These are phyloP conservation scores for Nakazawaea holstii DNA, from an alignment of 805 yeast species.

Conservation along the genomic window DNA sequence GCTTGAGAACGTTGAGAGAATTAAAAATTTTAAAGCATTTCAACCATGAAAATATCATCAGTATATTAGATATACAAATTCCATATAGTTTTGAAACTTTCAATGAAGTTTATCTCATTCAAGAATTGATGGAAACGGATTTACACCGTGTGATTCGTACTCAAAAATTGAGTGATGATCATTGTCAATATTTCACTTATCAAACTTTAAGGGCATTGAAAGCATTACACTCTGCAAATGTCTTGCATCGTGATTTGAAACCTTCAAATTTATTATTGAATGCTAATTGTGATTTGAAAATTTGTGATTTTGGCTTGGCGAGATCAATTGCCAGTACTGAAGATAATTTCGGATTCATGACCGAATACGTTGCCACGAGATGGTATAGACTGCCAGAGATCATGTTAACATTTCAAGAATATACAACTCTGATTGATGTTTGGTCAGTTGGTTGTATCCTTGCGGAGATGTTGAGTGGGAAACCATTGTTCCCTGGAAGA, in stretches of 20 bases:
- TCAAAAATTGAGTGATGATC: conserved; percentile 84
- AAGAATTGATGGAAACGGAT: conserved; percentile 87
- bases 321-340: conserved; percentile 56
- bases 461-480: conserved; percentile 82
- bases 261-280: conserved; percentile 84
- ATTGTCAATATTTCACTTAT: conserved; percentile 87
- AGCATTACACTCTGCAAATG: conserved; percentile 90
- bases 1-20: conserved; percentile 85
- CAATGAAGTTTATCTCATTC: conserved; percentile 83
- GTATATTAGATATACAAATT: conserved; percentile 82
- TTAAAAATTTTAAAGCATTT: conserved; percentile 84
- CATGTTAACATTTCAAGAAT: conserved; percentile 90
- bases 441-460: conserved; percentile 97
- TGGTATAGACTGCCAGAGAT: conserved; percentile 99
- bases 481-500: conserved; percentile 89
- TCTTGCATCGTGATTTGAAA: conserved; percentile 87
- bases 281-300: conserved; percentile 88
- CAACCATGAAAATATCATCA: conserved; percentile 89
- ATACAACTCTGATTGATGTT: conserved; percentile 91
- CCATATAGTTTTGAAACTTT: conserved; percentile 74
- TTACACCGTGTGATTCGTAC: conserved; percentile 75
- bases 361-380: conserved; percentile 95
- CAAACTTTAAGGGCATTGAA: conserved; percentile 88
- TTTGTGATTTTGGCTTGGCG: conserved; percentile 94
- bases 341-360: conserved; percentile 76